Percentiles rank a stretch among this genome's conserved stretches.
Conservation (phyloP, 441 rosid genomes). For the Eutrema salsugineum region DNA sequence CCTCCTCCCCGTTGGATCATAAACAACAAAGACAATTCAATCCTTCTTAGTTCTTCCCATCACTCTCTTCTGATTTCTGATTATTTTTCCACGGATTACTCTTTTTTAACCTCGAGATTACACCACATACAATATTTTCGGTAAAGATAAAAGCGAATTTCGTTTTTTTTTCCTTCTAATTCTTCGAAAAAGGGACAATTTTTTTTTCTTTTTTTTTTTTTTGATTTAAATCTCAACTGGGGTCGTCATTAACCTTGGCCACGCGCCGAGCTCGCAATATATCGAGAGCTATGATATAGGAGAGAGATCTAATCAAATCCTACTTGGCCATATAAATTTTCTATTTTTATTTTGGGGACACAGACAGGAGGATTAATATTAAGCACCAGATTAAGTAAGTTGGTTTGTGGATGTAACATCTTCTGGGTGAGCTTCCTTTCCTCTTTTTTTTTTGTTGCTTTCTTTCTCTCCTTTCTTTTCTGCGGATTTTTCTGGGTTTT, state of each 20-base stretch:
- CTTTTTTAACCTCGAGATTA: background rate
- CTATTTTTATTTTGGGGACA: conserved; percentile 19
- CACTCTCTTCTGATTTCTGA: conserved; percentile 11
- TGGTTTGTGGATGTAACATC: conserved; percentile 34
- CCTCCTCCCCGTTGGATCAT: conserved; percentile 14
- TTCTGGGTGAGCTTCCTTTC: conserved; percentile 26
- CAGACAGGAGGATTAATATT: conserved; percentile 11
- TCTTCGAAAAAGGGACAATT: background rate
- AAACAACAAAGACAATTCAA: background rate
- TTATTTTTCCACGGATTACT: background rate
- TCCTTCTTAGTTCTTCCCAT: conserved; percentile 17
- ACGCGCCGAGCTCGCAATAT: conserved; percentile 24
- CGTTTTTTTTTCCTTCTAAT: background rate
- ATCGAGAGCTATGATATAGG: conserved; percentile 32
- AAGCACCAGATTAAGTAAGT: conserved; percentile 7
- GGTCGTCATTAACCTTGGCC: conserved; percentile 25
- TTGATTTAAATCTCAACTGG: background rate
- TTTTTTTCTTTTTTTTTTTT: background rate
- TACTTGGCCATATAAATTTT: conserved; percentile 20
- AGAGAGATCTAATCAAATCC: conserved; percentile 21
- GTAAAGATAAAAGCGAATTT: conserved; percentile 1
- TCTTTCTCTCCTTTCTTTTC: conserved; percentile 14
- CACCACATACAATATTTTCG: background rate
- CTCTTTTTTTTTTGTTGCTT: background rate
- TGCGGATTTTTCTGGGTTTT: conserved; percentile 18